Evolutionary conservation across 2,329 filamentous ascomycete species (phyloP).

Genomic region (Talaromyces sp.): DNA sequence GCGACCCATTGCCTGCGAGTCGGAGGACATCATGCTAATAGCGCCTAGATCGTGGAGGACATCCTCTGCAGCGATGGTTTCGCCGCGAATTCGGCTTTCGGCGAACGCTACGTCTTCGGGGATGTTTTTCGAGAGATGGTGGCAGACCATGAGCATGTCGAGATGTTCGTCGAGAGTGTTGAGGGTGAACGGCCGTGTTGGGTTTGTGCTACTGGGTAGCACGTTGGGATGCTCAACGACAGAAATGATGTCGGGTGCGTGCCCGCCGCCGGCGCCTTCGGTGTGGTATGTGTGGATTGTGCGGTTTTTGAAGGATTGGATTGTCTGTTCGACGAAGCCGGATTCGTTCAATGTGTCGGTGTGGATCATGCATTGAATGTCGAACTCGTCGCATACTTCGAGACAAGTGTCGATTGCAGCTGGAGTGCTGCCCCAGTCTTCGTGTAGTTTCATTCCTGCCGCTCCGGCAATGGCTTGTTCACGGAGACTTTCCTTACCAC

Average conservation of each 20-base stretch:
- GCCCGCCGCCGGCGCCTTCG: slow-evolving; percentile 89
- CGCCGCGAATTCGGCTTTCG: slow-evolving; percentile 87
- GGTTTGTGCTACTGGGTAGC: slow-evolving; percentile 86
- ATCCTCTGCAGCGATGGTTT: slow-evolving; percentile 96
- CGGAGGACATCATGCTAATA: slow-evolving; percentile 96
- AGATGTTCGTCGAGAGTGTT: slow-evolving; percentile 96
- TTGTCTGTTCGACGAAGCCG: slow-evolving; percentile 91
- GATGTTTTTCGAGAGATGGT: slow-evolving; percentile 88
- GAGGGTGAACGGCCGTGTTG: slow-evolving; percentile 81
- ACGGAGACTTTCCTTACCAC: slow-evolving; percentile 64
- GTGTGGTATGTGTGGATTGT: slow-evolving; percentile 97
- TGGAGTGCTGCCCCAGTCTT: slow-evolving; percentile 93
- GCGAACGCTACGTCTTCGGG: slow-evolving; percentile 95
- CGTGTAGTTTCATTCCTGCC: slow-evolving; percentile 88
- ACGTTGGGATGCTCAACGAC: slow-evolving; percentile 89
- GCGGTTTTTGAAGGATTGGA: slow-evolving; percentile 78
- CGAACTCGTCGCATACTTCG: slow-evolving; percentile 80
- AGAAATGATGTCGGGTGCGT: slow-evolving; percentile 92
- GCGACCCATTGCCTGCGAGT: slow-evolving; percentile 95
- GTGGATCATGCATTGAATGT: slow-evolving; percentile 91
- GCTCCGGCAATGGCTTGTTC: slow-evolving; percentile 82
- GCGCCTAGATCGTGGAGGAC: slow-evolving; percentile 92
- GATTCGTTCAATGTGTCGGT: slow-evolving; percentile 96
- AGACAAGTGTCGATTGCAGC: slow-evolving; percentile 88
- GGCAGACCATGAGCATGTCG: slow-evolving; percentile 98